Conservation (phyloP, 768 basidiomycete species). For the Vararia minispora region DNA sequence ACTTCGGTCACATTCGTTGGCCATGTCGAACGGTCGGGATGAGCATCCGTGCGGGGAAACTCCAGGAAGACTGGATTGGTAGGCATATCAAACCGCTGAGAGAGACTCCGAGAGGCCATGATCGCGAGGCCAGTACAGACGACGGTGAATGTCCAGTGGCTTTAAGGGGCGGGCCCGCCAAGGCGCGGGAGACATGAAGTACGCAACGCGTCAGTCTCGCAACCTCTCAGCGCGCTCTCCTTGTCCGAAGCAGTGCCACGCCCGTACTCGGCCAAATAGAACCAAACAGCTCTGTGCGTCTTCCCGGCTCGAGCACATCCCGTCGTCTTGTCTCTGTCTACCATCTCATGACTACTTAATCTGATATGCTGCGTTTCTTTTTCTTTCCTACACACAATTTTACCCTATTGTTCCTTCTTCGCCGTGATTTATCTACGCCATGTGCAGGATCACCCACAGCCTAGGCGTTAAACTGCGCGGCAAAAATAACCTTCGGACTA, state of each 20-base stretch:
- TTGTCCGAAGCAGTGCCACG: no score
- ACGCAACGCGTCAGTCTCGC: no score
- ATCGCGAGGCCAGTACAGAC: no score
- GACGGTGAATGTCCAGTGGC: no score
- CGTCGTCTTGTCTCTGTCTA: background rate
- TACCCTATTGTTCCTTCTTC: background rate
- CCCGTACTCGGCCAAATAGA: no score
- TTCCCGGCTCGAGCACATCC: no score
- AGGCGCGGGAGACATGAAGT: no score
- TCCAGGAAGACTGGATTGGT: conserved; percentile 42
- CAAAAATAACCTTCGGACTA: conserved; percentile 31
- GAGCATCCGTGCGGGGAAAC: conserved; percentile 55
- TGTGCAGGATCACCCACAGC: conserved; percentile 31
- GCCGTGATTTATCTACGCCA: conserved; percentile 59
- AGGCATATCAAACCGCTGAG: no score
- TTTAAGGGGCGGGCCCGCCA: no score
- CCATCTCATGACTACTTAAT: background rate
- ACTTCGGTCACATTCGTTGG: conserved; percentile 43
- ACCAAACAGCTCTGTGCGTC: no score
- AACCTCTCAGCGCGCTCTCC: no score
- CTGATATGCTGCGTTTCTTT: background rate
- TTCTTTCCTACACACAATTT: background rate
- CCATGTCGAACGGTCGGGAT: conserved; percentile 35
- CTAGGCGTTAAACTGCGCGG: conserved; percentile 63
- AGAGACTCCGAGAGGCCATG: no score